phyloP scores from a whole-genome alignment of 345 rosid genomes.

The Trapa incisa region DNA sequence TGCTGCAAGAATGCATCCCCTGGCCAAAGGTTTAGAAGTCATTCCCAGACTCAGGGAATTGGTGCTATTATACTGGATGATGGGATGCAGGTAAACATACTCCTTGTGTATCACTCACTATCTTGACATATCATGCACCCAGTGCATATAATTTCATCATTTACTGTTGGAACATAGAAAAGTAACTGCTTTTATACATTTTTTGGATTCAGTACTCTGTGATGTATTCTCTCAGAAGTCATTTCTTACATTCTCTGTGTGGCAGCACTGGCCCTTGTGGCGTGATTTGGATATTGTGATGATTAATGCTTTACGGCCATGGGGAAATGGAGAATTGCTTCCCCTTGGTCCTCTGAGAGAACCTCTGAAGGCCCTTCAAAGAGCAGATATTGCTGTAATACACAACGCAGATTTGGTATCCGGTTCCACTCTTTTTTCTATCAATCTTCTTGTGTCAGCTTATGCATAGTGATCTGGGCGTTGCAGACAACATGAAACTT shows the following conservation, averaged over 20 bases:
- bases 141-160: background rate
- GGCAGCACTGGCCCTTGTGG: conserved; percentile 64
- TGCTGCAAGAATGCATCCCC: conserved; percentile 7
- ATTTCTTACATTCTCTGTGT: conserved; percentile 17
- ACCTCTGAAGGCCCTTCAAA: conserved; percentile 45
- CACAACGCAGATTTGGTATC: conserved; percentile 61
- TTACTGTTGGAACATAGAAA: background rate
- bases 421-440: background rate
- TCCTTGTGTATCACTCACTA: background rate
- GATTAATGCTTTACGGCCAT: conserved; percentile 63
- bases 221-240: background rate
- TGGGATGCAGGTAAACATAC: conserved; percentile 71
- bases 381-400: conserved; percentile 57
- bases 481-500: background rate
- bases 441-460: background rate
- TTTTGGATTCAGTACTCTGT: background rate
- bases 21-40: conserved; percentile 12
- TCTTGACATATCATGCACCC: background rate
- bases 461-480: background rate
- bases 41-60: conserved; percentile 19
- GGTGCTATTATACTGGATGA: conserved; percentile 58
- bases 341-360: conserved; percentile 85
- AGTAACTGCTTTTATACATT: background rate
- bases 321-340: conserved; percentile 56
- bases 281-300: conserved; percentile 78